These are phyloP conservation scores for Tricholoma bakamatsutake DNA, from an alignment of 768 basidiomycete species.

Conservation along the genomic window DNA sequence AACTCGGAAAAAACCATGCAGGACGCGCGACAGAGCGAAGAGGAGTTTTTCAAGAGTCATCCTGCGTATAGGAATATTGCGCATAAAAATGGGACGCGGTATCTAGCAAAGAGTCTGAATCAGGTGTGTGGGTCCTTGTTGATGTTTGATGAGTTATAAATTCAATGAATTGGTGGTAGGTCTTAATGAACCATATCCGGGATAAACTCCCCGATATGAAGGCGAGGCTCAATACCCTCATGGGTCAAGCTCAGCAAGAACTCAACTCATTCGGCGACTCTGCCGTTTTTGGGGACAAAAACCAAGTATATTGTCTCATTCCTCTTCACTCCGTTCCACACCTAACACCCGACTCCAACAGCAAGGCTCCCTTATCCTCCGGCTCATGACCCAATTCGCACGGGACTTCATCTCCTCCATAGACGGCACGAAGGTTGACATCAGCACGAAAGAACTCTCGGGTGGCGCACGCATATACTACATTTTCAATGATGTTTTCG, in stretches of 20 bases:
- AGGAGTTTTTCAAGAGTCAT: constrained; percentile 88
- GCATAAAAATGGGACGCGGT: constrained; percentile 96
- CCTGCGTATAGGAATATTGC: constrained; percentile 92
- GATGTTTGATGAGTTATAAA: neutral
- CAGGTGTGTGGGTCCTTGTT: constrained; percentile 47
- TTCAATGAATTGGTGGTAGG: constrained; percentile 33
- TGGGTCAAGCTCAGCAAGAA: constrained; percentile 99
- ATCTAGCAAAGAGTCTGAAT: constrained; percentile 88
- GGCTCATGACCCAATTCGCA: constrained; percentile 98
- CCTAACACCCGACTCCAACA: constrained; percentile 23
- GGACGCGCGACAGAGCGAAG: constrained; percentile 80
- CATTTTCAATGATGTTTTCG: constrained; percentile 99
- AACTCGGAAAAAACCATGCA: constrained; percentile 78
- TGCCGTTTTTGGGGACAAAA: constrained; percentile 86
- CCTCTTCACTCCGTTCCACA: neutral
- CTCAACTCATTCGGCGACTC: constrained; percentile 94
- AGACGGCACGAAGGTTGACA: constrained; percentile 92
- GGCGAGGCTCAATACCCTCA: constrained; percentile 91
- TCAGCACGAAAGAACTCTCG: constrained; percentile 96
- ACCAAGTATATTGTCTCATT: constrained; percentile 46
- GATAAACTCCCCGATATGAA: constrained; percentile 99
- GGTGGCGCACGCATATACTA: constrained; percentile 98
- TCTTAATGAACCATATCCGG: constrained; percentile 94
- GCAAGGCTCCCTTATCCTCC: constrained; percentile 86
- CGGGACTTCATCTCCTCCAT: constrained; percentile 96